phyloP scores from a whole-genome alignment of 176 grass and related monocot species.

The Triticum urartu region DNA sequence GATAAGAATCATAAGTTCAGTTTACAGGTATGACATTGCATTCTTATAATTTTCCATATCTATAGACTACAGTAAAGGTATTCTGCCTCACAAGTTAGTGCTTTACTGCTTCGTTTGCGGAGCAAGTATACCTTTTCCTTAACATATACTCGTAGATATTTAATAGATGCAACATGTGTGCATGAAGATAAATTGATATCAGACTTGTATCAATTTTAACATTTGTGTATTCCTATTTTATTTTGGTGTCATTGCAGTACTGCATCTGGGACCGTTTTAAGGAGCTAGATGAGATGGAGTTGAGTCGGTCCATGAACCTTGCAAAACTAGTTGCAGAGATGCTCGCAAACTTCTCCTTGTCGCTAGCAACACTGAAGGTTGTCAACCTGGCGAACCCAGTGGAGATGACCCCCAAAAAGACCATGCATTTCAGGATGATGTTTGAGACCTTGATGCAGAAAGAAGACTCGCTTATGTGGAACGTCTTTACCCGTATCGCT shows the following conservation, averaged over 20 bases:
- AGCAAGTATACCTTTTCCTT: background rate
- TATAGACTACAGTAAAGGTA: background rate
- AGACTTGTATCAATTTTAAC: background rate
- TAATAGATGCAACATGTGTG: background rate
- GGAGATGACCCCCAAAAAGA: conserved; percentile 53
- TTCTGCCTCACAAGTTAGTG: background rate
- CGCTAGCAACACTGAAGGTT: conserved; percentile 68
- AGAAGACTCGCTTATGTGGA: conserved; percentile 67
- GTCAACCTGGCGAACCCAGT: conserved; percentile 63
- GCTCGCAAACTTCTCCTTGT: conserved; percentile 69
- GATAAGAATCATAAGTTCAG: conserved; percentile 98
- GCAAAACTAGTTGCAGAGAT: conserved; percentile 79
- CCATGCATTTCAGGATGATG: conserved; percentile 71
- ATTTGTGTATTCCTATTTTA: conserved; percentile 13
- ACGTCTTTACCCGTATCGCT: conserved; percentile 68
- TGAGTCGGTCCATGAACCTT: conserved; percentile 71
- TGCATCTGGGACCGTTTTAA: conserved; percentile 96
- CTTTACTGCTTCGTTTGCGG: background rate
- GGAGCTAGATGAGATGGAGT: conserved; percentile 77
- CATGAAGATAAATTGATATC: background rate
- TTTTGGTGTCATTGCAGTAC: conserved; percentile 48
- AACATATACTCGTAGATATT: background rate
- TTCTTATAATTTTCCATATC: background rate
- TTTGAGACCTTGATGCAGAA: conserved; percentile 73
- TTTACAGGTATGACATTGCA: conserved; percentile 55